Base-by-base conservation (phyloP, 768 basidiomycete species). In the Mycena floridula region DNA sequence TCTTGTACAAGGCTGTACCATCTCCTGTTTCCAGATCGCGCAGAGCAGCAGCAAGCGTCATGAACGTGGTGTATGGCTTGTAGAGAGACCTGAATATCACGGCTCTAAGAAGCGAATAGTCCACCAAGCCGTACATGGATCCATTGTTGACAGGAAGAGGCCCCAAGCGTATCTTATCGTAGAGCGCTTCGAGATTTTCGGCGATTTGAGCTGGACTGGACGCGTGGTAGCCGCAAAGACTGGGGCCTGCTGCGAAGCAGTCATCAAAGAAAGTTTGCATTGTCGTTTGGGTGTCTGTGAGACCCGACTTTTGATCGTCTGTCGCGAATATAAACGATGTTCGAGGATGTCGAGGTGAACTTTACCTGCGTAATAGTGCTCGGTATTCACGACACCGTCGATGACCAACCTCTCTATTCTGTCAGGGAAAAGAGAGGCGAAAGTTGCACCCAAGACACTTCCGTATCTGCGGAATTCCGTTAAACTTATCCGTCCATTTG, bases 351-450 rank as follows among this genome's bases (percentile, higher is more conserved):
- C 26, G 8, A 44, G 18, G 30, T 12, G 8, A 40, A 15, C 13
- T 11, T 36, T 20, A 54, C 45, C 22, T 7, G 22, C 8, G 25
- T 52, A 62, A 43, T 61, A 62, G 28, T 54, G 42, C 13, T 52
- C 44, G n/a, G 51, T 35, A 47, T 62, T 58, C n/a, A 54, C 46
- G 13, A 62, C 57, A 24, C 50, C 50, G 21, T 52, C 50, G 4
- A 51, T 48, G 13, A 51, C 18, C 9, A 48, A 18, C 7, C 47
- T 37, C 28, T 43, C 47, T 7, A 48, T 40, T 32, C 43, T 44
- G 24, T 52, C 65, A 2, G 67, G 66, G 43, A 66, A 65, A 36
- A 66, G 46, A 2, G 65, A 35, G 3, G 66, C 61, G 47, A 64
- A 66, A 0, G 62, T 60, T 1, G 57, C 47, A 2, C 62, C 64